Percentiles rank a stretch among this genome's conserved stretches.
These are phyloP conservation scores for Sorghum bicolor DNA, from an alignment of 176 grass and related monocot genomes.

Conservation along the genomic window DNA sequence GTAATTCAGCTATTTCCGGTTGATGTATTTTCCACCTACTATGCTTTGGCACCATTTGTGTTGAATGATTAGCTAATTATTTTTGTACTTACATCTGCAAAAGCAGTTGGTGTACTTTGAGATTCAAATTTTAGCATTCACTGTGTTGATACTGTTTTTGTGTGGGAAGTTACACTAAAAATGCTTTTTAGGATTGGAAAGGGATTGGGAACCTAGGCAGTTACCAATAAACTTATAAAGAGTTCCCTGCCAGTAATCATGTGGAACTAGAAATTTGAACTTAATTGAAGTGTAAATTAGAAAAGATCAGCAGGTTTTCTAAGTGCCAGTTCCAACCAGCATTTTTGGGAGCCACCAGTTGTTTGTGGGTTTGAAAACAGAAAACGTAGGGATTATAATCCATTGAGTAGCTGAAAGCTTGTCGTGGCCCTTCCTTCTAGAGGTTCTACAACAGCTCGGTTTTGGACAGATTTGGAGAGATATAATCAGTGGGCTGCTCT, in stretches of 20 bases:
- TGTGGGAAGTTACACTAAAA: neutral
- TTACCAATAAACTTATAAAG: neutral
- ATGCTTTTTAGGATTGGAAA: neutral
- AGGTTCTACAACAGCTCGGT: no score
- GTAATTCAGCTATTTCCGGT: neutral
- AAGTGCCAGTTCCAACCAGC: neutral
- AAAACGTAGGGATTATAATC: neutral
- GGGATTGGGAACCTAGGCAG: neutral
- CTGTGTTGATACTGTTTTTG: neutral
- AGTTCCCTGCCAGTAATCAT: neutral
- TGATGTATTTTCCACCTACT: constrained; percentile 10
- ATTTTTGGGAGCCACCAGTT: constrained; percentile 4
- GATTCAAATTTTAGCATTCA: neutral
- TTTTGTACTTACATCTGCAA: neutral
- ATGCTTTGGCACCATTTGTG: neutral
- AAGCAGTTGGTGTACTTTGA: neutral
- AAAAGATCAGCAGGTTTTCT: neutral
- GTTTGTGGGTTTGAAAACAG: neutral
- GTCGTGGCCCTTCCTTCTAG: no score
- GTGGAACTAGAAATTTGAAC: neutral
- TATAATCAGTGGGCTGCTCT: no score
- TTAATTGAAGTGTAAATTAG: neutral
- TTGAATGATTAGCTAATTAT: neutral
- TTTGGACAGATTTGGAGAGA: no score
- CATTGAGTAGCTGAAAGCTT: neutral